Evolutionary conservation across 176 grass and related monocot species (phyloP), one percentile per base, ranked within the genome.

Genomic region (Eragrostis curvula): DNA sequence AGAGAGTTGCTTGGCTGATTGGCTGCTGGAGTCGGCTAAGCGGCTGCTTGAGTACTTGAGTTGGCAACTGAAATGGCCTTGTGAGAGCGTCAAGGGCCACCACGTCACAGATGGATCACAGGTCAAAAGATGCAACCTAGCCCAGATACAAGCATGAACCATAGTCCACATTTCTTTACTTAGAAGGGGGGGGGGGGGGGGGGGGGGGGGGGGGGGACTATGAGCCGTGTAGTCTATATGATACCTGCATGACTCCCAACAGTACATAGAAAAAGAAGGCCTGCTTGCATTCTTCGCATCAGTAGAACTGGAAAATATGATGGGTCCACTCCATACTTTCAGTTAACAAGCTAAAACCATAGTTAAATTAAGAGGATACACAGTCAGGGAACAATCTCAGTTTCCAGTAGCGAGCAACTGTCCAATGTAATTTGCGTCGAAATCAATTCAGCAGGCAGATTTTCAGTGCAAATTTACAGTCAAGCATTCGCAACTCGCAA

Each of bases 11-110:
- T 50, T 23, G 42, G 30, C 44, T 70, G 70, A 71, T 84, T 66
- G 66, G 28, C 9, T 20, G 13, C 24, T 12, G 57, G n/a, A 29
- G 75, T 72, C 25, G 47, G 74, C 73, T 56, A 24, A 45, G 17
- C 18, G 61, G 14, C 50, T 70, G 36, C 63, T 85, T 10, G 53
- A 50, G 76, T 39, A 9, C 24, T 43, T 47, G 20, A 18, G 11
- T 27, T 55, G 77, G 39, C 46, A 10, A n/a, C 42, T 70, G 65
- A 79, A 86, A 61, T 30, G 88, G 83, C 88, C 66, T 51, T 78
- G 48, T 9, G 66, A 30, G 23, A 73, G 13, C 8, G 40, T 73
- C 46, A 61, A 90, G 70, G 67, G 88, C 8, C 87, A 53, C 58
- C 48, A 41, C 67, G 49, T 9, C 68, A 69, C 81, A 0, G 59